Evolutionary conservation across 2,329 filamentous ascomycete species (phyloP).

Genomic region (Hirsutella minnesotensis): DNA sequence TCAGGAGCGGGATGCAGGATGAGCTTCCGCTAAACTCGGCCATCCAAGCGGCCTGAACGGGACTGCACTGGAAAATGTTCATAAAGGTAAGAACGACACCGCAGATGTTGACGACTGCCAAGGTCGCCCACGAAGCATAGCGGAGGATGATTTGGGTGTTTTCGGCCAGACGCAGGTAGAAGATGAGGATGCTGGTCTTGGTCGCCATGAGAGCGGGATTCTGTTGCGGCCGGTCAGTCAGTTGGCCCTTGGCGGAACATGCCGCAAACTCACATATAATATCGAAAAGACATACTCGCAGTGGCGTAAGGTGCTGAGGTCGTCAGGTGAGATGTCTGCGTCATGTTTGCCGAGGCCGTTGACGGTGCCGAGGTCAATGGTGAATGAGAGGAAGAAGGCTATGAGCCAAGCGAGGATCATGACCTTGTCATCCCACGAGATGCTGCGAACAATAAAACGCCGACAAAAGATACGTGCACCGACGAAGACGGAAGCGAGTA

Average conservation of each 20-base stretch:
- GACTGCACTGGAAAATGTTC: slow-evolving; percentile 78
- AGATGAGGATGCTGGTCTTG: slow-evolving; percentile 85
- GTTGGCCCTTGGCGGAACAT: background rate
- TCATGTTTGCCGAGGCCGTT: slow-evolving; percentile 61
- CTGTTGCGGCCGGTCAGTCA: slow-evolving; percentile 24
- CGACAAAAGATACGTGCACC: slow-evolving; percentile 62
- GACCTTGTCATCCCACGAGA: slow-evolving; percentile 69
- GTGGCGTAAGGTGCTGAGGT: slow-evolving; percentile 40
- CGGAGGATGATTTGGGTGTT: slow-evolving; percentile 66
- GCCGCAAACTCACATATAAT: slow-evolving; percentile 38
- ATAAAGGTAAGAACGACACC: slow-evolving; percentile 72
- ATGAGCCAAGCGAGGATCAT: slow-evolving; percentile 71
- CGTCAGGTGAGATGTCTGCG: slow-evolving; percentile 37
- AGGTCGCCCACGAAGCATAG: slow-evolving; percentile 68
- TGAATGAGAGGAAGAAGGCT: slow-evolving; percentile 54
- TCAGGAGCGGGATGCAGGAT: slow-evolving; percentile 44
- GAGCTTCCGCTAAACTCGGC: slow-evolving; percentile 18
- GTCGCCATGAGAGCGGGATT: slow-evolving; percentile 84
- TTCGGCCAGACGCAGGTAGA: slow-evolving; percentile 74
- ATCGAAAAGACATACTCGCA: slow-evolving; percentile 55
- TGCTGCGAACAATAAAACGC: slow-evolving; percentile 56
- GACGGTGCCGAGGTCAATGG: slow-evolving; percentile 51
- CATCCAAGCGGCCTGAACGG: slow-evolving; percentile 58
- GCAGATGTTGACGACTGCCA: slow-evolving; percentile 67
- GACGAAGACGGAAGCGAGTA: slow-evolving; percentile 64